Evolutionary conservation across 495 filamentous ascomycete species (phyloP).

Genomic region (Xylaria longipes): DNA sequence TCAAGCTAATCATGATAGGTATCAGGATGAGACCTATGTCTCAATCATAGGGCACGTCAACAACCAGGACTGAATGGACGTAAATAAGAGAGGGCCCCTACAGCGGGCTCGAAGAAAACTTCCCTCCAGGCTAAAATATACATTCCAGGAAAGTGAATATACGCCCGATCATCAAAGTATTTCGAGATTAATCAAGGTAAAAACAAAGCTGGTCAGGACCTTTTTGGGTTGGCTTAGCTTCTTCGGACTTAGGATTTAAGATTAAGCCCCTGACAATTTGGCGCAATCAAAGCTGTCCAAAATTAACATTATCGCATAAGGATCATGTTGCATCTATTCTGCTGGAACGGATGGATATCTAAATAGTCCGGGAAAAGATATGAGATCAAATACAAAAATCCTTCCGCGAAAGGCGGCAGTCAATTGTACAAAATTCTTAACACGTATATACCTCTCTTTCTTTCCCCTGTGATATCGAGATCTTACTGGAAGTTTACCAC

Average conservation of each 20-base stretch:
- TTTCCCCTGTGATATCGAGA: conserved; percentile 1
- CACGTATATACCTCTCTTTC: background rate
- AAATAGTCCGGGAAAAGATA: background rate
- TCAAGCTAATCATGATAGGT: conserved; percentile 12
- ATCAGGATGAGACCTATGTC: background rate
- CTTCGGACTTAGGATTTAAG: background rate
- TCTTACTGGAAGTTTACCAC: conserved; percentile 41
- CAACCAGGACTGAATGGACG: no score
- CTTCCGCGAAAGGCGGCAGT: background rate
- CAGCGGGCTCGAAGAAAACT: no score
- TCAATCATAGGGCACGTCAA: background rate
- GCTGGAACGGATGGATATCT: background rate
- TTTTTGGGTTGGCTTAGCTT: background rate
- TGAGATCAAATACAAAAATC: background rate
- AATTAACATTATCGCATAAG: background rate
- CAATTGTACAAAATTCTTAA: background rate
- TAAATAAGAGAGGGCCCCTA: no score
- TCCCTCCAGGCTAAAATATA: no score
- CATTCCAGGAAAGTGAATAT: no score
- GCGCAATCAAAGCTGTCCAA: background rate
- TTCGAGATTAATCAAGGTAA: no score
- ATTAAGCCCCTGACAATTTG: no score
- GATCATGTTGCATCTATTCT: background rate
- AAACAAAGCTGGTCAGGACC: no score
- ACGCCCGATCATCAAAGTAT: no score